phyloP scores from a whole-genome alignment of 805 yeast species.

The Phaffomyces thermotolerans region DNA sequence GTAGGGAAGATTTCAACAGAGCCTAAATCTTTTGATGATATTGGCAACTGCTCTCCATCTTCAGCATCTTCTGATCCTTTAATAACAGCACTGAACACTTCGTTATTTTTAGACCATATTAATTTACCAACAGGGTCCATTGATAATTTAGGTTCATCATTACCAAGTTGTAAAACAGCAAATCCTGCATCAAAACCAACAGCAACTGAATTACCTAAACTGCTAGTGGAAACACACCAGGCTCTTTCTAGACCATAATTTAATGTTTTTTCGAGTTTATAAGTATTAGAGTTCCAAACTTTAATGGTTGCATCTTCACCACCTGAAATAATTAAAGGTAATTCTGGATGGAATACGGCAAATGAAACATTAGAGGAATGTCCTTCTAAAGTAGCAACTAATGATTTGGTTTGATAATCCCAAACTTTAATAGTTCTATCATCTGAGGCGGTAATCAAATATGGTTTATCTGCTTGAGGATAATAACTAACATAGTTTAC shows the following conservation, averaged over 20 bases:
- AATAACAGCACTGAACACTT: conserved; percentile 76
- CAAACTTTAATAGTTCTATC: conserved; percentile 84
- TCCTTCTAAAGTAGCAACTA: conserved; percentile 91
- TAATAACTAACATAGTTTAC: conserved; percentile 95
- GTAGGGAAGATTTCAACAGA: conserved; percentile 89
- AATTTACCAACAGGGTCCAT: conserved; percentile 92
- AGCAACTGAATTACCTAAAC: conserved; percentile 68
- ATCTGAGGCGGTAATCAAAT: conserved; percentile 84
- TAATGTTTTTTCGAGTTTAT: conserved; percentile 85
- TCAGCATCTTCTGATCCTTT: conserved; percentile 59
- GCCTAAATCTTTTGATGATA: conserved; percentile 89
- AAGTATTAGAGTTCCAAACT: conserved; percentile 92
- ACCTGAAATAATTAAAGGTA: conserved; percentile 91
- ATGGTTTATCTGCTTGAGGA: conserved; percentile 96
- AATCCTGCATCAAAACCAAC: conserved; percentile 94
- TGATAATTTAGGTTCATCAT: conserved; percentile 88
- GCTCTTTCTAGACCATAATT: conserved; percentile 92
- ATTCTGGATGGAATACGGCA: conserved; percentile 96
- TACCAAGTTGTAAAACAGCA: conserved; percentile 82
- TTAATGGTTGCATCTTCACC: conserved; percentile 94
- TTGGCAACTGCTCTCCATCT: conserved; percentile 74
- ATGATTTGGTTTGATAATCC: conserved; percentile 96
- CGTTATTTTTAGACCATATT: conserved; percentile 81
- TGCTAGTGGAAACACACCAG: conserved; percentile 84
- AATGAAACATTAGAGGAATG: conserved; percentile 92